Evolutionary conservation across 768 basidiomycete species (phyloP).

Genomic region (Asterophora parasitica): DNA sequence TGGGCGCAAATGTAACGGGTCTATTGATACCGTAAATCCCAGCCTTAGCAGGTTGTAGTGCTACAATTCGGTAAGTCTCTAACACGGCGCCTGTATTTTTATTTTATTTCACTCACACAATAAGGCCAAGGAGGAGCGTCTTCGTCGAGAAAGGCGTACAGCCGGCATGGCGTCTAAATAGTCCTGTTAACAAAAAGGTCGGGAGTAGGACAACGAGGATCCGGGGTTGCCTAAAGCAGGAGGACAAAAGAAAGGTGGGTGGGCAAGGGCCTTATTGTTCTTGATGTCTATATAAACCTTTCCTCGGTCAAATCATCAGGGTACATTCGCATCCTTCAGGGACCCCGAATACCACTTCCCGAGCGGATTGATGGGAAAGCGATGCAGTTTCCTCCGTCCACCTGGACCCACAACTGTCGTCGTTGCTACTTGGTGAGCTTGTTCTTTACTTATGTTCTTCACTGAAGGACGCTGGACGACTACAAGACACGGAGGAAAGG

Average conservation of each 20-base stretch:
- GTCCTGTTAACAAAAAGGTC: constrained; percentile 2
- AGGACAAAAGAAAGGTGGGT: constrained; percentile 16
- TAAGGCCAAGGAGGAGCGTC: constrained; percentile 15
- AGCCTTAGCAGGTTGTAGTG: constrained; percentile 40
- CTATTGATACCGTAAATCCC: constrained; percentile 51
- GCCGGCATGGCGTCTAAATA: constrained; percentile 14
- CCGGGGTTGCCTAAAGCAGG: constrained; percentile 15
- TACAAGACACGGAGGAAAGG: not conserved
- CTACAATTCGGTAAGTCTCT: constrained; percentile 9
- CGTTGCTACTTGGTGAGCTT: not conserved
- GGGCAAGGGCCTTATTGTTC: constrained; percentile 16
- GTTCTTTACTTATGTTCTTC: not conserved
- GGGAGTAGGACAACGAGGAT: not conserved
- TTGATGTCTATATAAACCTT: constrained; percentile 10
- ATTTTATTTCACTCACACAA: constrained; percentile 5
- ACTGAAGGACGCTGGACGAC: not conserved
- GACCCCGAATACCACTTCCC: constrained; percentile 11
- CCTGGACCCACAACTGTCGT: not conserved
- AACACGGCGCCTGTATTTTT: not conserved
- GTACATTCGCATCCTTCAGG: not conserved
- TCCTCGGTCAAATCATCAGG: constrained; percentile 6
- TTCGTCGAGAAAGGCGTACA: constrained; percentile 15
- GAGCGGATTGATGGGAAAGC: not conserved
- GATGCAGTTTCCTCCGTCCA: not conserved
- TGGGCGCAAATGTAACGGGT: constrained; percentile 52